Base-by-base conservation (phyloP, 169 alveolate species). In the Eimeria praecox region DNA sequence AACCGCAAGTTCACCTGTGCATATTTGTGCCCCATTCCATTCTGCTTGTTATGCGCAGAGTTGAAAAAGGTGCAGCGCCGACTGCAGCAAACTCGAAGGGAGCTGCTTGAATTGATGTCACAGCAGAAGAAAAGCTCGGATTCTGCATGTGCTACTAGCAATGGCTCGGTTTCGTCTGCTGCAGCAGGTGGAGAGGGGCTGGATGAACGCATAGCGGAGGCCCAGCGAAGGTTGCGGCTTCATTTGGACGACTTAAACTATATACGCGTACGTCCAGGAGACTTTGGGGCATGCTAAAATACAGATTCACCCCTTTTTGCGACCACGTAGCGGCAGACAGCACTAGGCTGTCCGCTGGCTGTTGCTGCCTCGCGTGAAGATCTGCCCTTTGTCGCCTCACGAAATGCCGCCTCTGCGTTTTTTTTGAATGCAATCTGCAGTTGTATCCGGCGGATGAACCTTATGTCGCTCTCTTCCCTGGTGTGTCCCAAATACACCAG, bases 391-490 rank as follows among this genome's bases (percentile, higher is more conserved):
- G 10, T 14, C 20, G 22, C 30, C 18, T 24, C 62, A n/a, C 59
- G 59, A 77, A 44, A 42, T 24, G 54, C 40, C 20, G 35, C 5
- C 10, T 35, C 27, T 73, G 83, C 33, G 38, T 33, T 73, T 40
- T 9, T 77, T 20, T n/a, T 6, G 83, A 18, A 38, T 38, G 83
- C 62, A 40, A 20, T 38, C 10, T 82, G 90, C 90, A 92, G 95
- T 46, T 64, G 6, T 92, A 92, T 49, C 95, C 95, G 44, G 86
- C 46, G 49, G 91, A 92, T 64, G 95, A 77, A 73, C 95, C 95
- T 71, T 92, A 92, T 71, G 62, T 92, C 52, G 95, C 95, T 20
- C 95, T 92, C 9, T 92, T 92, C n/a, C 95, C 95, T 12, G 75
- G 90, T 56, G 85, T 49, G 88, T 66, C 82, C 38, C 71, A 27